These are phyloP conservation scores for Blastobotrys indianensis DNA, from an alignment of 1,139 yeast genomes.

Conservation along the genomic window DNA sequence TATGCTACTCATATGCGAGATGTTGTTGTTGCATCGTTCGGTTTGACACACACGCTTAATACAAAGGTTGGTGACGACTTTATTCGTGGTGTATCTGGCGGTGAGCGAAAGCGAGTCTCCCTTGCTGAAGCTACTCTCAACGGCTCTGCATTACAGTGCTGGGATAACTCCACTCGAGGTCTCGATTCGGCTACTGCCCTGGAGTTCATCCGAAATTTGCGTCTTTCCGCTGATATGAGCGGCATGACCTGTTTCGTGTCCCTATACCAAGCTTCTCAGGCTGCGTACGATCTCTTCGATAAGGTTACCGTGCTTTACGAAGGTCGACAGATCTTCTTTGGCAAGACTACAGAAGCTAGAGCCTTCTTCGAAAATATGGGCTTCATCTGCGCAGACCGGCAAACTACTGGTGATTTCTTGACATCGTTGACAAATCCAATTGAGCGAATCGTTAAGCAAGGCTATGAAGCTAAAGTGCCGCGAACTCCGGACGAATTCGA, in stretches of 20 bases:
- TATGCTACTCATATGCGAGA: constrained; percentile 60
- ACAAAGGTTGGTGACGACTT: constrained; percentile 68
- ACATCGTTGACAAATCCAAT: constrained; percentile 72
- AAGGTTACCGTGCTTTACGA: constrained; percentile 66
- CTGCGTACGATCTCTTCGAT: constrained; percentile 69
- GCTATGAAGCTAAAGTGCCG: constrained; percentile 61
- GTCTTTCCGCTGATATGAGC: constrained; percentile 54
- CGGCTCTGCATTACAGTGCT: constrained; percentile 59
- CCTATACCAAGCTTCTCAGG: constrained; percentile 78
- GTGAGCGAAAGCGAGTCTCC: constrained; percentile 79
- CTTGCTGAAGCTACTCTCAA: constrained; percentile 64
- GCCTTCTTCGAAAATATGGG: constrained; percentile 62
- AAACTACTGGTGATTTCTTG: constrained; percentile 77
- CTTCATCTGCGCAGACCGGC: constrained; percentile 64
- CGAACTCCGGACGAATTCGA: constrained; percentile 65
- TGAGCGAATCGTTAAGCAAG: constrained; percentile 53
- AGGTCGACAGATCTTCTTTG: constrained; percentile 74
- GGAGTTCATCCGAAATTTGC: constrained; percentile 66
- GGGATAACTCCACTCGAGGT: constrained; percentile 76
- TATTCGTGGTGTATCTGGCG: constrained; percentile 78
- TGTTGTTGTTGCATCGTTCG: constrained; percentile 68
- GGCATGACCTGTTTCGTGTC: constrained; percentile 65
- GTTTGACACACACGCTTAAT: constrained; percentile 59
- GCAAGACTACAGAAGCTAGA: constrained; percentile 55
- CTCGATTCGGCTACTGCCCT: constrained; percentile 70